phyloP scores from a whole-genome alignment of 2,329 filamentous ascomycete species.

The Neocucurbitaria cava region DNA sequence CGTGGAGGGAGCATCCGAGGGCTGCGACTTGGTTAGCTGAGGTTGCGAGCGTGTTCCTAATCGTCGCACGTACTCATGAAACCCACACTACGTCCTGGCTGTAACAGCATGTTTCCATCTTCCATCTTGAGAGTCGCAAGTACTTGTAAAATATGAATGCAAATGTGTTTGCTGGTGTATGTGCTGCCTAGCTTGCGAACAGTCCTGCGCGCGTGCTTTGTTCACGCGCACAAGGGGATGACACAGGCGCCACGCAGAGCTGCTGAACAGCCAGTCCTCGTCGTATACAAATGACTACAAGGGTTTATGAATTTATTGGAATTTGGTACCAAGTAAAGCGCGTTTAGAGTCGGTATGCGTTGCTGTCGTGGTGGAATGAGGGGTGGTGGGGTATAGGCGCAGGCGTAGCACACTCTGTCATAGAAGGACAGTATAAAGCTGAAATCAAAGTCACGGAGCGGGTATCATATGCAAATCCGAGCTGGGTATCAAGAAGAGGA shows the following conservation, averaged over 20 bases:
- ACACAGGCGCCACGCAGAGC: not conserved
- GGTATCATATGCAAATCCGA: conserved; percentile 1
- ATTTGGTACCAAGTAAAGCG: not conserved
- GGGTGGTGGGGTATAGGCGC: conserved; percentile 19
- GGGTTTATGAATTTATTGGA: not conserved
- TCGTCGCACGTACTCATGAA: conserved; percentile 46
- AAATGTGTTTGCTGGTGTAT: conserved; percentile 7
- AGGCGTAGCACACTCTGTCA: not conserved
- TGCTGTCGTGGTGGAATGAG: conserved; percentile 10
- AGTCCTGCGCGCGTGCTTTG: conserved; percentile 28
- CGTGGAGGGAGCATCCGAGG: conserved; percentile 89
- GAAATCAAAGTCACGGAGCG: not conserved
- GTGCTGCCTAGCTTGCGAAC: conserved; percentile 16
- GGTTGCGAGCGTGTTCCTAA: not conserved
- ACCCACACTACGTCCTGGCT: conserved; percentile 43
- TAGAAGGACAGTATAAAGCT: not conserved
- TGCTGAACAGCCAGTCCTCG: not conserved
- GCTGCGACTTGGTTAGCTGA: conserved; percentile 59
- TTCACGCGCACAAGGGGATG: conserved; percentile 33
- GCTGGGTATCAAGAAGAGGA: conserved; percentile 1
- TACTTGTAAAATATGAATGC: not conserved
- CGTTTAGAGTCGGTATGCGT: not conserved
- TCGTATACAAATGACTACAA: not conserved
- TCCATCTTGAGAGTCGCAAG: conserved; percentile 32
- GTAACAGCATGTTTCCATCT: conserved; percentile 39